Percentiles rank a stretch among this genome's conserved stretches.
phyloP scores from a whole-genome alignment of 306 rosid species.

The Trichosanthes cucumerina region DNA sequence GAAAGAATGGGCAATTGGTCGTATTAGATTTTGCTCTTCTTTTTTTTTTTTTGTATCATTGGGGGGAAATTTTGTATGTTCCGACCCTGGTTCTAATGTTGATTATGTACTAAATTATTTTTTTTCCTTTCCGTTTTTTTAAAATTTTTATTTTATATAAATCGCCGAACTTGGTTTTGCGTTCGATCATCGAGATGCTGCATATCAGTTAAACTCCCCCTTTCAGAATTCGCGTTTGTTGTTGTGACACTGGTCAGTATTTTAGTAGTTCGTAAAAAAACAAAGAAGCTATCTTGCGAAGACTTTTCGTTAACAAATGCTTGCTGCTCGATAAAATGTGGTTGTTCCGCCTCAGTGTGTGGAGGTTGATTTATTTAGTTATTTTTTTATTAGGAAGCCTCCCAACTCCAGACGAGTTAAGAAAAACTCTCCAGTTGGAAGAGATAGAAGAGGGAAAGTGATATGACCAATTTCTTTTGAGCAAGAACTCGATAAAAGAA shows the following conservation, averaged over 20 bases:
- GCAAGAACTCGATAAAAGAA: background rate
- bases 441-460: background rate
- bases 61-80: background rate
- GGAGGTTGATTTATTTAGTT: background rate
- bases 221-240: background rate
- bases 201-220: background rate
- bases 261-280: background rate
- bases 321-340: background rate
- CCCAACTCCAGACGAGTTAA: background rate
- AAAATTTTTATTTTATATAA: no score
- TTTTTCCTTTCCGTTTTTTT: background rate
- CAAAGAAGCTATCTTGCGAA: background rate
- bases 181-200: background rate
- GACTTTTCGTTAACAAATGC: background rate
- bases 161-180: background rate
- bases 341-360: background rate
- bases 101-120: background rate
- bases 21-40: background rate
- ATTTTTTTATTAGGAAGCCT: background rate
- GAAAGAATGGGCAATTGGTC: background rate
- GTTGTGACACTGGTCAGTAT: background rate
- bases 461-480: background rate
- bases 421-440: background rate
- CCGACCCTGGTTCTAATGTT: background rate
- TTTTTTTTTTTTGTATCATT: background rate